These are phyloP conservation scores for Dioscorea alata DNA, from an alignment of 106 monocot genomes.

Conservation along the genomic window DNA sequence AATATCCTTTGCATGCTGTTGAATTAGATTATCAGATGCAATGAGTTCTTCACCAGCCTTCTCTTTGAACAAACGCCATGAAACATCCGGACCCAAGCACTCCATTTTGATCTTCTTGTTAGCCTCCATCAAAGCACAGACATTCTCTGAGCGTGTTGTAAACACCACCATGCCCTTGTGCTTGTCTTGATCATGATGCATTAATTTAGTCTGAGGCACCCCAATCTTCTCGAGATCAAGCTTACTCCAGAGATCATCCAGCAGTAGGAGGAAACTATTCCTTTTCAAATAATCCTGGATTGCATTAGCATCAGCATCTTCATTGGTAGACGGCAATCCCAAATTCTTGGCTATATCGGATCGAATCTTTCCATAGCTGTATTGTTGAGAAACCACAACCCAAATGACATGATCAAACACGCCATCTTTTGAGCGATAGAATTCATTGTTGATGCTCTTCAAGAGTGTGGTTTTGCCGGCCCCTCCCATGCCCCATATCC, in stretches of 20 bases:
- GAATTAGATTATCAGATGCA: background rate
- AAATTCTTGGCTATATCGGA: background rate
- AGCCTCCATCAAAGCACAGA: conserved; percentile 8
- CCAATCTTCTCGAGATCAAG: conserved; percentile 10
- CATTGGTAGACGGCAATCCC: background rate
- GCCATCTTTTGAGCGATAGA: background rate
- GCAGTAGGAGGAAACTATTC: conserved; percentile 10
- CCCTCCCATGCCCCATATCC: conserved; percentile 20
- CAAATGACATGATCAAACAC: conserved; percentile 10
- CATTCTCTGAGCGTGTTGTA: background rate
- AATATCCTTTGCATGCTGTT: background rate
- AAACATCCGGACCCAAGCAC: background rate
- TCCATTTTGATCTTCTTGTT: background rate
- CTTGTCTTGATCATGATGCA: background rate
- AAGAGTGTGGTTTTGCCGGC: conserved; percentile 21
- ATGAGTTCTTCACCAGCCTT: conserved; percentile 7
- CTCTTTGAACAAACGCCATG: conserved; percentile 10
- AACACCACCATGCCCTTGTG: conserved; percentile 12
- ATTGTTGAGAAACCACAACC: background rate
- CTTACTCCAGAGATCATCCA: conserved; percentile 23
- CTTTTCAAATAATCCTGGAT: conserved; percentile 8
- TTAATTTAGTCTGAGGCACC: background rate
- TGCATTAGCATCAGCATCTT: too few species aligned
- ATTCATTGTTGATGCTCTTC: conserved; percentile 10
- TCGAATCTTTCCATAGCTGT: conserved; percentile 1